Percentiles rank a stretch among this genome's conserved stretches.
Conservation (phyloP, 805 yeast genomes). For the Starmerella bombi region DNA sequence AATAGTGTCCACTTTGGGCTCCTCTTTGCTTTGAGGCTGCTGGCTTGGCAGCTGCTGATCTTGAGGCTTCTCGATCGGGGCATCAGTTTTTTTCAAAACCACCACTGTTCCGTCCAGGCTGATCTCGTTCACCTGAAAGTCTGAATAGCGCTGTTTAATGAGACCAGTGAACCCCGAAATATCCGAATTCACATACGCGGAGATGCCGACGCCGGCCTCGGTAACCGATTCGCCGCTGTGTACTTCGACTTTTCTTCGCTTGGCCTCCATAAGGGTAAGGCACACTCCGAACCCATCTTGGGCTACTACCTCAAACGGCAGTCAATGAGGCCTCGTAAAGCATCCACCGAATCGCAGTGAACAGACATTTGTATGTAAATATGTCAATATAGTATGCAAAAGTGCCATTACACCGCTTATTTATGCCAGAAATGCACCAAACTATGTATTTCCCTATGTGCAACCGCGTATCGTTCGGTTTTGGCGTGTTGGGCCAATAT, state of each 20-base stretch:
- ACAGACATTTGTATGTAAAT: too few species aligned
- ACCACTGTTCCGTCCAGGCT: constrained; percentile 54
- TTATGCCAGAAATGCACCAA: too few species aligned
- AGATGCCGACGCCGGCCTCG: constrained; percentile 81
- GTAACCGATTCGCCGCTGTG: constrained; percentile 30
- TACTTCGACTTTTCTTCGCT: constrained; percentile 5
- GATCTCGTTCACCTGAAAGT: constrained; percentile 86
- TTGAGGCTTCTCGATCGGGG: not conserved
- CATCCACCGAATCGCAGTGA: too few species aligned
- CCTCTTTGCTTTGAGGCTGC: constrained; percentile 17
- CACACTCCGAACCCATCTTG: too few species aligned
- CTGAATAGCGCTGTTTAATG: constrained; percentile 81
- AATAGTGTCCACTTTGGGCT: constrained; percentile 12
- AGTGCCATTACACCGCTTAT: too few species aligned
- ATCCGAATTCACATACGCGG: constrained; percentile 45
- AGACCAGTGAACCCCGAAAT: constrained; percentile 60
- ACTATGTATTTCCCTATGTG: too few species aligned
- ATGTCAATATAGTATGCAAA: too few species aligned
- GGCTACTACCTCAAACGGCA: too few species aligned
- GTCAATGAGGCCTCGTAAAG: too few species aligned
- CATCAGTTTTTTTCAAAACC: constrained; percentile 34
- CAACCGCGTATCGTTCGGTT: too few species aligned
- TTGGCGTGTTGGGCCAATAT: too few species aligned
- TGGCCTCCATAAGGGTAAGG: constrained; percentile 4
- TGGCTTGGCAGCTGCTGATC: constrained; percentile 12